phyloP scores from a whole-genome alignment of 495 filamentous ascomycete species.

The Beverwykella pulmonaria region DNA sequence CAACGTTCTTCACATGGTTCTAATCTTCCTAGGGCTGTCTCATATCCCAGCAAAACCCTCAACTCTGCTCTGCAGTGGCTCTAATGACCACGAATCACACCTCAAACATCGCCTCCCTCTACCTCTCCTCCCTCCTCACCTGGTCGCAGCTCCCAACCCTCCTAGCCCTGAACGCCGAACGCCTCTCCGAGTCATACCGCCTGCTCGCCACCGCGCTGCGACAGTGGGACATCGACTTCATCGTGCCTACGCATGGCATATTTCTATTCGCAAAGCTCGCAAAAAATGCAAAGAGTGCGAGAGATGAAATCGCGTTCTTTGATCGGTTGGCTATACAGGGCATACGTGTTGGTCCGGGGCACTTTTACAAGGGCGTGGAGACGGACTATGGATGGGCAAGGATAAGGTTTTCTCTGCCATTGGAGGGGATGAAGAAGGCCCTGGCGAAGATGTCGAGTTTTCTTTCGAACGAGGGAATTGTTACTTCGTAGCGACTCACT shows the following conservation, averaged over 20 bases:
- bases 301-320: conserved; percentile 27
- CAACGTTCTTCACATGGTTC: background rate
- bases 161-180: conserved; percentile 24
- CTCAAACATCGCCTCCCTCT: conserved; percentile 14
- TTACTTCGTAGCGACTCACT: background rate
- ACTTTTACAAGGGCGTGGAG: conserved; percentile 30
- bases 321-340: conserved; percentile 21
- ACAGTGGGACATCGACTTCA: conserved; percentile 26
- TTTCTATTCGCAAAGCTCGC: conserved; percentile 29
- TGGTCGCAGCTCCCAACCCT: conserved; percentile 32
- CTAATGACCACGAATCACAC: conserved; percentile 13
- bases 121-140: conserved; percentile 20
- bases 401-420: conserved; percentile 18
- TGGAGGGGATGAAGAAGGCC: conserved; percentile 8
- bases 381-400: conserved; percentile 28
- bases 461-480: background rate
- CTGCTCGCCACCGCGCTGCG: conserved; percentile 14
- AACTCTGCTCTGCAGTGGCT: conserved; percentile 15
- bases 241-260: conserved; percentile 24
- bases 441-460: conserved; percentile 13
- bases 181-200: conserved; percentile 24
- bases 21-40: conserved; percentile 23
- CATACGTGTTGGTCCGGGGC: conserved; percentile 18
- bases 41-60: conserved; percentile 31
- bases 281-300: conserved; percentile 16